These are phyloP conservation scores for Schizochytrium sp. DNA, from an alignment of 108 stramenopile species.

Conservation along the genomic window DNA sequence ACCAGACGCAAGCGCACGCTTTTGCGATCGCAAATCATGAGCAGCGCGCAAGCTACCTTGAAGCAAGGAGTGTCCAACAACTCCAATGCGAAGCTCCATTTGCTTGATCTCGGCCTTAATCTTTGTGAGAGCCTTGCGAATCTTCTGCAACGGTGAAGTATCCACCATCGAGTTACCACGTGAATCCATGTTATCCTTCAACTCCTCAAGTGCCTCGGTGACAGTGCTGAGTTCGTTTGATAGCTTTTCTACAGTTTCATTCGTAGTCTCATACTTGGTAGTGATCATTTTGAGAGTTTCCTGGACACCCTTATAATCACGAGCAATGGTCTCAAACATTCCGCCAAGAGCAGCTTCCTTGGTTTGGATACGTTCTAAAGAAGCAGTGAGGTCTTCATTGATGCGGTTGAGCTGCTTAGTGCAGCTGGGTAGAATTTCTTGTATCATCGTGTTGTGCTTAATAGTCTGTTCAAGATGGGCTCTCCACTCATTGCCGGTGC, in stretches of 20 bases:
- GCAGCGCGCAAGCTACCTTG: slow-evolving; percentile 63
- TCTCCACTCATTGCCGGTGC: slow-evolving; percentile 75
- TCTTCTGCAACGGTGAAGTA: slow-evolving; percentile 78
- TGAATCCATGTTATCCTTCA: slow-evolving; percentile 74
- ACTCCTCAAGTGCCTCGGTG: slow-evolving; percentile 75
- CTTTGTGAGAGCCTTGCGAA: slow-evolving; percentile 76
- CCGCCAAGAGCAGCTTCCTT: slow-evolving; percentile 78
- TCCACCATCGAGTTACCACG: slow-evolving; percentile 76
- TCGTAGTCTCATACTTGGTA: not conserved
- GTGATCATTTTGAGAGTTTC: slow-evolving; percentile 51
- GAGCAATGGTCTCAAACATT: slow-evolving; percentile 66
- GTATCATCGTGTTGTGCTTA: slow-evolving; percentile 15
- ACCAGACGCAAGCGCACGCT: not conserved
- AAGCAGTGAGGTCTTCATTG: slow-evolving; percentile 64
- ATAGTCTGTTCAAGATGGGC: slow-evolving; percentile 74
- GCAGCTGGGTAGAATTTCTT: slow-evolving; percentile 52
- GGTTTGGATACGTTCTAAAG: slow-evolving; percentile 69
- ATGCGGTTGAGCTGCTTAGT: slow-evolving; percentile 62
- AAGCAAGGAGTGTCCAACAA: slow-evolving; percentile 75
- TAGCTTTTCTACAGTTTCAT: slow-evolving; percentile 64
- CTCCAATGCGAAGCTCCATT: slow-evolving; percentile 80
- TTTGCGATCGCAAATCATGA: slow-evolving; percentile 8
- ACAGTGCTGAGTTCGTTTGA: slow-evolving; percentile 70
- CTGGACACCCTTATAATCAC: slow-evolving; percentile 67
- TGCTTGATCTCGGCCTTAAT: slow-evolving; percentile 76